phyloP scores from a whole-genome alignment of 306 rosid genomes.

The Castanospermum australe region DNA sequence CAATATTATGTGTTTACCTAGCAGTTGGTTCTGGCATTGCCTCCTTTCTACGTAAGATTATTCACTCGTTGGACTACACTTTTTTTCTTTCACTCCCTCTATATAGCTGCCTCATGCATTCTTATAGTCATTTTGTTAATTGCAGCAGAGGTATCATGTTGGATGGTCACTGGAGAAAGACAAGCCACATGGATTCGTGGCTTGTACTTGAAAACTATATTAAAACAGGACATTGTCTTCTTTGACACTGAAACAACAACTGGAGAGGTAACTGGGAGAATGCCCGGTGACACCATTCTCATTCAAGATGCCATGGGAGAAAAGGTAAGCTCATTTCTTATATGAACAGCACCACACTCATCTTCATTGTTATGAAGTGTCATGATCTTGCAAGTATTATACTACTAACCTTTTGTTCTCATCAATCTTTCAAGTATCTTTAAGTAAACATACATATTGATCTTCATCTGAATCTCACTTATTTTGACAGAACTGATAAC shows the following conservation, averaged over 20 bases:
- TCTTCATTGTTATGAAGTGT: not conserved
- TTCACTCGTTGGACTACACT: not conserved
- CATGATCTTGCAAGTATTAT: not conserved
- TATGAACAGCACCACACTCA: not conserved
- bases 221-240: slow-evolving; percentile 80
- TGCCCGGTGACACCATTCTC: slow-evolving; percentile 94
- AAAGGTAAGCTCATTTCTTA: slow-evolving; percentile 43
- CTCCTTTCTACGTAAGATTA: slow-evolving; percentile 75
- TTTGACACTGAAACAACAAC: slow-evolving; percentile 82
- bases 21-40: slow-evolving; percentile 65
- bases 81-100: not conserved
- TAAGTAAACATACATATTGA: no score
- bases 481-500: not conserved
- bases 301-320: slow-evolving; percentile 96
- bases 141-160: slow-evolving; percentile 77
- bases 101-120: not conserved
- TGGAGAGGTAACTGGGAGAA: slow-evolving; percentile 84
- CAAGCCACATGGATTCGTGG: slow-evolving; percentile 78
- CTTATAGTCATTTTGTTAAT: not conserved
- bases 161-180: slow-evolving; percentile 95
- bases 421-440: not conserved
- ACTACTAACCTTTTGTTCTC: not conserved
- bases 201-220: slow-evolving; percentile 73
- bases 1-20: slow-evolving; percentile 55
- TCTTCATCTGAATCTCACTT: no score